Conservation (phyloP, 164 flowering plant species). For the Houttuynia cordata region DNA sequence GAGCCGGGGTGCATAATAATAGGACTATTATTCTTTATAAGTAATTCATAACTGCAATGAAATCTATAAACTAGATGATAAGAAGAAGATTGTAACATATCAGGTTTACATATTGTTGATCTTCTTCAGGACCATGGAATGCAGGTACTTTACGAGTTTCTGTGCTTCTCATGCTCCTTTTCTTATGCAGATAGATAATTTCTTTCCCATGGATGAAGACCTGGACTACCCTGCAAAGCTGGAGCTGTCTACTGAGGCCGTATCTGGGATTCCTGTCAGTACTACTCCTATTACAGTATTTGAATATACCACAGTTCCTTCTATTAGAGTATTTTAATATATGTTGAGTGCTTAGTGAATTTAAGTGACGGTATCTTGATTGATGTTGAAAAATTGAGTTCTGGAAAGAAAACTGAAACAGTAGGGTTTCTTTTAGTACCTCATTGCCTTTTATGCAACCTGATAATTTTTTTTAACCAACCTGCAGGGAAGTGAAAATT, state of each 20-base stretch:
- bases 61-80: too few relatives aligned
- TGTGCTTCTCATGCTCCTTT: not conserved
- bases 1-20: too few relatives aligned
- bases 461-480: not conserved
- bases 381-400: too few relatives aligned
- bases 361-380: not conserved
- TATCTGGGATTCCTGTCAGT: slow-evolving; percentile 47
- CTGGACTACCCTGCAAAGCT: slow-evolving; percentile 90
- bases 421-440: not conserved
- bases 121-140: not conserved
- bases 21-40: too few relatives aligned
- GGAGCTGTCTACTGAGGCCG: slow-evolving; percentile 43
- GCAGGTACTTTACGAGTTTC: not conserved
- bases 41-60: too few relatives aligned
- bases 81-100: too few relatives aligned
- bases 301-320: too few relatives aligned
- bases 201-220: slow-evolving; percentile 76
- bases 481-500: slow-evolving; percentile 48
- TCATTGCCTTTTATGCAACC: too few relatives aligned
- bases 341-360: not conserved
- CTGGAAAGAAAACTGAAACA: not conserved
- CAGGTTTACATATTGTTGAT: too few relatives aligned
- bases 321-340: not conserved
- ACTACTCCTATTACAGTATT: slow-evolving; percentile 6
- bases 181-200: slow-evolving; percentile 67